A percentile compares a stretch with the other conserved stretches of the same genome.
Conservation (phyloP, 2,329 filamentous ascomycete genomes). For the Fusarium chlamydosporum region DNA sequence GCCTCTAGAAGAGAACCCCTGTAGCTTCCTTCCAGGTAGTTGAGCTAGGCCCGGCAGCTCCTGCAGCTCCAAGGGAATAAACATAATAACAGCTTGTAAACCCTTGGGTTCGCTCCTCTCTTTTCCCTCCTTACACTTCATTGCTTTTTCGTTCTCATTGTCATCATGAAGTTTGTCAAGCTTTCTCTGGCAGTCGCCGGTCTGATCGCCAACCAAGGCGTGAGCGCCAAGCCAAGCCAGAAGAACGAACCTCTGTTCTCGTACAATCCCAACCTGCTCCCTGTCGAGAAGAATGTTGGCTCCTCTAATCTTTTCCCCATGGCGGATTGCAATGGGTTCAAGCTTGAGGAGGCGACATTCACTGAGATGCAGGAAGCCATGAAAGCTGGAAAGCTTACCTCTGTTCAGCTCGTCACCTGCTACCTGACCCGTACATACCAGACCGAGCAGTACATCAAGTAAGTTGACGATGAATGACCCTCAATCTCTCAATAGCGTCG, state of each 20-base stretch:
- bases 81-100: slow-evolving; percentile 26
- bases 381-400: slow-evolving; percentile 67
- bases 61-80: slow-evolving; percentile 13
- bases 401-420: slow-evolving; percentile 71
- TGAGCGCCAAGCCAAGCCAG: slow-evolving; percentile 25
- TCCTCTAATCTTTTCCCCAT: slow-evolving; percentile 69
- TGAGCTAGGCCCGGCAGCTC: neutral
- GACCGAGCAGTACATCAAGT: slow-evolving; percentile 76
- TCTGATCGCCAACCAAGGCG: slow-evolving; percentile 38
- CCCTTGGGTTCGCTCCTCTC: slow-evolving; percentile 9
- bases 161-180: slow-evolving; percentile 44
- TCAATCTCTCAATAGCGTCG: neutral
- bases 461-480: slow-evolving; percentile 34
- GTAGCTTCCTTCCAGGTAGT: neutral
- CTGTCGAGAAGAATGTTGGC: slow-evolving; percentile 56
- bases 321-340: slow-evolving; percentile 70
- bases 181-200: slow-evolving; percentile 43
- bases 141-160: neutral
- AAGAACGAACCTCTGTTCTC: slow-evolving; percentile 38
- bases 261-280: slow-evolving; percentile 53
- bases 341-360: slow-evolving; percentile 77
- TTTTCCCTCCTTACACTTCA: slow-evolving; percentile 7
- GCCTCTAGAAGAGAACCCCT: neutral
- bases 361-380: slow-evolving; percentile 75
- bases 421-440: slow-evolving; percentile 73